Base-by-base conservation (phyloP, 2,329 filamentous ascomycete genomes). In the Claviceps monticola region DNA sequence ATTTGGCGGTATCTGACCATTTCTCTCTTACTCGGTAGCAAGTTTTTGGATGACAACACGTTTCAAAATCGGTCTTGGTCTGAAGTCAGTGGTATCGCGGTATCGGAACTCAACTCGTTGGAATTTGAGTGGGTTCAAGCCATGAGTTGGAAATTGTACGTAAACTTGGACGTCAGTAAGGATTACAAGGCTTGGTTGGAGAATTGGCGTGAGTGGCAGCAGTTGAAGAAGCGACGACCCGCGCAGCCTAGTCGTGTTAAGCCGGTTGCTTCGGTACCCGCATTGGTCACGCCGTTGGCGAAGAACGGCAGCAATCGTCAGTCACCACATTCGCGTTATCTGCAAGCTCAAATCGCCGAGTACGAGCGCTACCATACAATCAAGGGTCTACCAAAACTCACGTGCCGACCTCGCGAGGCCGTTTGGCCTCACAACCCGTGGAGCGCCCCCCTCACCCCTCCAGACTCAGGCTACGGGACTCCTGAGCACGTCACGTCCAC, bases 51-150 rank as follows among this genome's bases (percentile, higher is more conserved):
- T 62, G 90, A 95, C 74, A 95, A 95, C 70, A 96, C 90, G 5
- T 96, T 96, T 70, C 90, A 95, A 75, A 96, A 95, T 71, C 85
- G 88, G 51, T 95, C 90, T 1, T 96, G 90, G 90, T 88, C 90
- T 5, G 90, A 96, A 64, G 90, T 96, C 50, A 95, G 88, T 68
- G 88, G 87, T 55, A 95, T 96, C 58, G 75, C 83, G 36, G 88
- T 95, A 19, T 70, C 78, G 2, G 88, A 95, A 63, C 76, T 96
- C 59, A 95, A 95, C 70, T 74, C 77, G 54, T 78, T 95, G 66
- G 90, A 96, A 72, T 80, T 84, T 61, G 85, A 94, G 60, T 96
- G 90, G 90, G 76, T 96, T 42, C 75, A 80, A 51, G 82, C 83
- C 43, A 93, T 94, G 65, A 76, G 81, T 59, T 95, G 88, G 84